Evolutionary conservation across 805 yeast species (phyloP).

Genomic region (Sugiyamaella chiloensis): DNA sequence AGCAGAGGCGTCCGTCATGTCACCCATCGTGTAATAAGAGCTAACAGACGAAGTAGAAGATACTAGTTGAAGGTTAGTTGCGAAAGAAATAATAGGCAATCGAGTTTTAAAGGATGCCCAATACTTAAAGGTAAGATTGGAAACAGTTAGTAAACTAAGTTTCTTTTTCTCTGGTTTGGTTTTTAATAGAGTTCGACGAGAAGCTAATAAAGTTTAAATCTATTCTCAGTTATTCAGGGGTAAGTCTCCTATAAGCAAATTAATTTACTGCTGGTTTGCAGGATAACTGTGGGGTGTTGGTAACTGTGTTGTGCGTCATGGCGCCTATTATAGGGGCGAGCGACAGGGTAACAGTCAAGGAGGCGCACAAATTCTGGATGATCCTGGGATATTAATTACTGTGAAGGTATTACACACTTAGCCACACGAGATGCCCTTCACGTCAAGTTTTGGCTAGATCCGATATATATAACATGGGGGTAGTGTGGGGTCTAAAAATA

Average conservation of each 20-base stretch:
- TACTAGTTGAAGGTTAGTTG: no score
- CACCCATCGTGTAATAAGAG: slow-evolving; percentile 9
- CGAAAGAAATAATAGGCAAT: slow-evolving; percentile 15
- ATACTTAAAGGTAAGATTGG: no score
- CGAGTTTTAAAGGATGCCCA: no score
- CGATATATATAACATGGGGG: background rate
- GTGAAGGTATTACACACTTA: background rate
- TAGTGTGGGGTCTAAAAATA: background rate
- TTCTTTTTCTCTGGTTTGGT: no score
- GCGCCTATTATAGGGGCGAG: background rate
- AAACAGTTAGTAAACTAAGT: no score
- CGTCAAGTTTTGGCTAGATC: background rate
- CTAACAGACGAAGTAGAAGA: slow-evolving; percentile 4
- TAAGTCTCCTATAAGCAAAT: no score
- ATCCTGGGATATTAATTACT: slow-evolving; percentile 6
- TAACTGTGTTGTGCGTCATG: no score
- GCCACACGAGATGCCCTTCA: background rate
- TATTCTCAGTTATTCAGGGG: no score
- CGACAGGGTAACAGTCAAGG: background rate
- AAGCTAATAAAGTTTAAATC: no score
- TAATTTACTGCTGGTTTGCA: background rate
- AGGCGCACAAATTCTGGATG: background rate
- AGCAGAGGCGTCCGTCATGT: slow-evolving; percentile 9
- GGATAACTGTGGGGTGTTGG: background rate
- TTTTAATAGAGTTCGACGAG: no score